Percentiles rank a stretch among this genome's conserved stretches.
Evolutionary conservation across 805 yeast species (phyloP).

Genomic region (Yueomyces sinensis): DNA sequence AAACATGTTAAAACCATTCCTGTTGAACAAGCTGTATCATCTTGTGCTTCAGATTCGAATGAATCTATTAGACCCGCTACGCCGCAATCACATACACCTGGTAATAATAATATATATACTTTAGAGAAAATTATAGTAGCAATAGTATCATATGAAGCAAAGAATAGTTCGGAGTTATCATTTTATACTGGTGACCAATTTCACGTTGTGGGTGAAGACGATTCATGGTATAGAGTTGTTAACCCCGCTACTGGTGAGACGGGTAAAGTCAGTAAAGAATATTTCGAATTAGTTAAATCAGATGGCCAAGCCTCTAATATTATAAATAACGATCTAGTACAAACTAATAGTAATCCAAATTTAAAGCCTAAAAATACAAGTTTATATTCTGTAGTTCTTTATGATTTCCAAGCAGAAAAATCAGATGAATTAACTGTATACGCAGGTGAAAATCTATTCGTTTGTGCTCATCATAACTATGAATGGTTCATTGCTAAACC

Average conservation of each 20-base stretch:
- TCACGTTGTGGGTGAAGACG: conserved; percentile 54
- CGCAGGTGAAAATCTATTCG: conserved; percentile 80
- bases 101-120: conserved; percentile 9
- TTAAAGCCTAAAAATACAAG: conserved; percentile 24
- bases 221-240: conserved; percentile 77
- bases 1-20: conserved; percentile 18
- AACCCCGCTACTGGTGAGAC: conserved; percentile 66
- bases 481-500: conserved; percentile 99
- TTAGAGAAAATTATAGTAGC: conserved; percentile 84
- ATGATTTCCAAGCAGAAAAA: conserved; percentile 66
- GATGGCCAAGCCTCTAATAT: conserved; percentile 29
- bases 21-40: conserved; percentile 6
- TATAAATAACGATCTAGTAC: neutral
- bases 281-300: conserved; percentile 67
- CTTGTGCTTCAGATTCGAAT: conserved; percentile 3
- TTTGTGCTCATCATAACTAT: conserved; percentile 90
- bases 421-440: conserved; percentile 73
- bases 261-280: conserved; percentile 80
- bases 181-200: conserved; percentile 81
- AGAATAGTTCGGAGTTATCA: conserved; percentile 66
- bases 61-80: conserved; percentile 2
- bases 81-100: no score
- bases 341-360: conserved; percentile 6
- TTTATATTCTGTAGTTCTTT: conserved; percentile 74
- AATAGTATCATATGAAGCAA: conserved; percentile 60